Base-by-base conservation (phyloP, 1,284 basidiomycete species). In the Ustilago esculenta region DNA sequence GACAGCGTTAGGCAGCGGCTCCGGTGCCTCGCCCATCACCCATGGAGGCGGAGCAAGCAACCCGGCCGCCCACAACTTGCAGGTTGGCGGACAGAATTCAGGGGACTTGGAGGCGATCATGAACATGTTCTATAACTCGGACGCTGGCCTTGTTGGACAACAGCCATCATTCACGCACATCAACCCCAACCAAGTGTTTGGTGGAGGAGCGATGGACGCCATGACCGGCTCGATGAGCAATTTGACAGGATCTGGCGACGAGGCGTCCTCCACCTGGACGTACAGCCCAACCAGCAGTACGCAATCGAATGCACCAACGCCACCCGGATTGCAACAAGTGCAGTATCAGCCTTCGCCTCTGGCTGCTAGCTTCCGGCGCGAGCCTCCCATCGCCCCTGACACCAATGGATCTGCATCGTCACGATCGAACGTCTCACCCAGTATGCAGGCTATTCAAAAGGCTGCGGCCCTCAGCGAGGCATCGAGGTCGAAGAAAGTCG, bases 111-210 rank as follows among this genome's bases (percentile, higher is more conserved):
- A 75, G 30, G 69, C 69, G 17, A 75, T 78, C 58, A 78, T 78
- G 72, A 68, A 73, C 47, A 75, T 78, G 72, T 76, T 76, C 44
- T 78, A 78, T 73, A 76, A 72, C 30, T 72, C 72, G 21, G 74
- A 72, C 21, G 74, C 70, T 3, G 55, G 57, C 9, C 48, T 73
- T 9, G 66, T 59, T 17, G 66, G 66, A n/a, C 64, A 47, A 33
- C 59, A 57, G 40, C 58, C 63, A 1, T 60, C 61, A 14, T 57
- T 78, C 43, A 78, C 76, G n/a, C 76, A 78, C 40, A 69, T 78
- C 60, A 74, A 78, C 36, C 76, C 76, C 23, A 78, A 76, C 37
- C 74, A 76, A 40, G 71, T 78, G 14, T 78, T 78, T 50, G 68
- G 47, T 9, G 66, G 60, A 8, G 49, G 44, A 3, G 41, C 47